Base-by-base conservation (phyloP, 2,329 filamentous ascomycete species). In the Hortaea sp. region DNA sequence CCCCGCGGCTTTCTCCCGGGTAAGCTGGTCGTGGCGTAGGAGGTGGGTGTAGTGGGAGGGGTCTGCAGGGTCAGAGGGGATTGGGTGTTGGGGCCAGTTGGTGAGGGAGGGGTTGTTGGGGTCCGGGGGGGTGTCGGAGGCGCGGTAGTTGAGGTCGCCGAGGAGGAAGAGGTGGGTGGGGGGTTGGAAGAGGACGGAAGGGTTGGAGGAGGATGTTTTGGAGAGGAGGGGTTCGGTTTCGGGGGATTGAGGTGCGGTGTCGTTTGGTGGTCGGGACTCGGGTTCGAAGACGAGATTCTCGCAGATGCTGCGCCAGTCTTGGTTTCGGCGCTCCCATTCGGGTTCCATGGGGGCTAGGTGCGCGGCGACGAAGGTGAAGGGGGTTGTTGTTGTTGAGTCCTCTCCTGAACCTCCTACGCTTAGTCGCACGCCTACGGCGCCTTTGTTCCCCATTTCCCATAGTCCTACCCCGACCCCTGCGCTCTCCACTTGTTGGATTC, bases 121-220 rank as follows among this genome's bases (percentile, higher is more conserved):
- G 0, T 72, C 69, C 2, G 58, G 57, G 0, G 89, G 88, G 0
- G 75, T 75, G 51, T 81, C 76, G 6, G 82, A 79, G 12, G 90
- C 94, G 55, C 92, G 84, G 67, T 98, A 98, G 71, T 98, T 98
- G 49, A 98, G 76, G 64, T 98, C 92, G 27, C 92, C 92, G 0
- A 83, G 84, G 41, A 97, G 73, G 63, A 97, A 94, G 1, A 95
- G 72, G 63, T 94, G 81, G 3, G 81, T 81, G 3, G 75, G 76
- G 1, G 86, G 79, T 42, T 77, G 79, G 69, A 89, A 95, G 46
- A 97, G 78, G 31, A 47, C 56, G 60, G 5, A 38, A 45, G 29
- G 43, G 27, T 30, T 41, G 38, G 30, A 13, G 35, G 20, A 4
- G n/a, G 12, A 29, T 52, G 53, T 12, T 46, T 41, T 63, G 52